Evolutionary conservation across 2,329 filamentous ascomycete genomes (phyloP).

Genomic region (Seiridium unicorne): DNA sequence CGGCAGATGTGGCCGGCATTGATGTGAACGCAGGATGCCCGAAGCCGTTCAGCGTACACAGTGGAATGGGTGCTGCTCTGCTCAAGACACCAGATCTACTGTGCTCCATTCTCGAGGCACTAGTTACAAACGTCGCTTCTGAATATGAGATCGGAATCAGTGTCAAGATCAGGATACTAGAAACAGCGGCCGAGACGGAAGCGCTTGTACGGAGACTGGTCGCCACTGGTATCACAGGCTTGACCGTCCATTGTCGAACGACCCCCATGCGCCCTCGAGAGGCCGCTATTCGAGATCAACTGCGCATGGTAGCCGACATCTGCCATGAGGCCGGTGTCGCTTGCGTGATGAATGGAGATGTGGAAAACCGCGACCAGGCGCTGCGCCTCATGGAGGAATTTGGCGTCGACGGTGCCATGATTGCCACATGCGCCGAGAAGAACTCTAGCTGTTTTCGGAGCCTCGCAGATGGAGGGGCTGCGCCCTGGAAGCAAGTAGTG

Average conservation of each 20-base stretch:
- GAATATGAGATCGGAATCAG: conserved; percentile 88
- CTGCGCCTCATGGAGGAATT: conserved; percentile 71
- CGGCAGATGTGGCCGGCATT: conserved; percentile 85
- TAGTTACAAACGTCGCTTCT: conserved; percentile 75
- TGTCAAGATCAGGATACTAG: conserved; percentile 91
- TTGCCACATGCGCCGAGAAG: conserved; percentile 86
- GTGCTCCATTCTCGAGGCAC: conserved; percentile 75
- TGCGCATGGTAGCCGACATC: conserved; percentile 78
- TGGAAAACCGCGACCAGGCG: conserved; percentile 72
- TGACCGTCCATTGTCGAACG: conserved; percentile 94
- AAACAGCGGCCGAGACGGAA: conserved; percentile 73
- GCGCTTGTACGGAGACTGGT: conserved; percentile 75
- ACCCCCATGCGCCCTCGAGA: conserved; percentile 93
- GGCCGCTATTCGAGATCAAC: conserved; percentile 79
- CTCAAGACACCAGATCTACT: conserved; percentile 82
- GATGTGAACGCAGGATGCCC: conserved; percentile 98
- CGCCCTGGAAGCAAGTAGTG: conserved; percentile 75
- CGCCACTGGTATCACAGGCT: conserved; percentile 82
- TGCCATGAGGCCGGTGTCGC: conserved; percentile 85
- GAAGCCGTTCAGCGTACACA: conserved; percentile 90
- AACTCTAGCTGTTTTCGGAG: conserved; percentile 86
- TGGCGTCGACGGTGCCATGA: conserved; percentile 94
- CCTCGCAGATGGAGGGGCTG: conserved; percentile 65
- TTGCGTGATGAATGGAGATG: conserved; percentile 94
- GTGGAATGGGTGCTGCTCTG: conserved; percentile 94